Evolutionary conservation across 176 grass and related monocot species (phyloP).

Genomic region (Triticum turgidum): DNA sequence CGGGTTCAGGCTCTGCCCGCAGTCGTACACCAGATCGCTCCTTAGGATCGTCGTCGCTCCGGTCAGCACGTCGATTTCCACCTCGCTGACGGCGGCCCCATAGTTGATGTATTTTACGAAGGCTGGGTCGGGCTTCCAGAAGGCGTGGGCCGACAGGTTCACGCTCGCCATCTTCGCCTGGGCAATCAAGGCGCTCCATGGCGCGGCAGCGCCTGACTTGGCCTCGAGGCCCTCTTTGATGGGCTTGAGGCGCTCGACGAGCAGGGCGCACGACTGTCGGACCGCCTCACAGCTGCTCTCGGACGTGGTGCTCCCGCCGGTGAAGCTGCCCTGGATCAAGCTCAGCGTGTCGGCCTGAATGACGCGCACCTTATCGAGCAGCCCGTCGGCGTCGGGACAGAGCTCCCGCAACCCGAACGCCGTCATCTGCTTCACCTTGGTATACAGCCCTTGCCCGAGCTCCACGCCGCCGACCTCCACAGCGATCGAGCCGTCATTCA

Average conservation of each 20-base stretch:
- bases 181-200: conserved; percentile 63
- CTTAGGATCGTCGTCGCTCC: conserved; percentile 76
- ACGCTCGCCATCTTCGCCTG: conserved; percentile 57
- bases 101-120: conserved; percentile 66
- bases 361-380: conserved; percentile 64
- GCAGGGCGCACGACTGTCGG: conserved; percentile 36
- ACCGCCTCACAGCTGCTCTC: conserved; percentile 78
- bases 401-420: conserved; percentile 61
- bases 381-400: conserved; percentile 33
- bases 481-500: conserved; percentile 80
- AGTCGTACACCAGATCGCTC: conserved; percentile 73
- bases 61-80: conserved; percentile 72
- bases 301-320: conserved; percentile 78
- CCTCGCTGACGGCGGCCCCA: conserved; percentile 71
- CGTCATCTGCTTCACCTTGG: conserved; percentile 86
- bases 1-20: conserved; percentile 80
- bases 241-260: conserved; percentile 64
- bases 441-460: conserved; percentile 83
- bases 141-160: conserved; percentile 58
- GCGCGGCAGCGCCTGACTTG: conserved; percentile 28
- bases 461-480: conserved; percentile 87
- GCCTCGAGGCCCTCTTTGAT: conserved; percentile 63
- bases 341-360: conserved; percentile 75
- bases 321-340: conserved; percentile 70
- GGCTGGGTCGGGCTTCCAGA: conserved; percentile 51